A percentile compares a stretch with the other conserved stretches of the same genome.
phyloP scores from a whole-genome alignment of 495 filamentous ascomycete genomes.

The Tuber brumale region DNA sequence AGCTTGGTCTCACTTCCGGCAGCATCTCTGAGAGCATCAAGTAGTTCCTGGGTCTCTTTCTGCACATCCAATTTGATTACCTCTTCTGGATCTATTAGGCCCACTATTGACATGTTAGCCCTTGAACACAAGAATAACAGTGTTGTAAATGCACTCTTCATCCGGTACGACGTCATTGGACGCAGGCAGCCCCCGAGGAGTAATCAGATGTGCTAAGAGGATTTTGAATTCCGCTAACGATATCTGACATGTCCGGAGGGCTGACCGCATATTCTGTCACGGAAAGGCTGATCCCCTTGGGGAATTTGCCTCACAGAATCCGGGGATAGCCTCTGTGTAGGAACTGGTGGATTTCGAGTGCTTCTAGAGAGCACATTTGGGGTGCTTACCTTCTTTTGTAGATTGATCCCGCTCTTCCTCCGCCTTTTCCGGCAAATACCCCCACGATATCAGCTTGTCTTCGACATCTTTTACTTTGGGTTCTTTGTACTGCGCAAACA shows the following conservation, averaged over 20 bases:
- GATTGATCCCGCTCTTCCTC: not conserved
- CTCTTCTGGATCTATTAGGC: not conserved
- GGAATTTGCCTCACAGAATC: no score
- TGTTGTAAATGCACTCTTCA: no score
- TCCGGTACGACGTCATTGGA: no score
- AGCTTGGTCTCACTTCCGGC: not conserved
- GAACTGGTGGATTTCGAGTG: no score
- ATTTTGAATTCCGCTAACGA: no score
- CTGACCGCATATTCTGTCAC: no score
- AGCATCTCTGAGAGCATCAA: not conserved
- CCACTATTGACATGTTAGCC: not conserved
- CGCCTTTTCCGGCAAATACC: not conserved
- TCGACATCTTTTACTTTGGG: not conserved
- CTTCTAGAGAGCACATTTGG: no score
- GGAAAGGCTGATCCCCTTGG: no score
- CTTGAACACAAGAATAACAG: no score
- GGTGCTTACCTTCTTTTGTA: not conserved
- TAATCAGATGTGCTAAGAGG: no score
- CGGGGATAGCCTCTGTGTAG: no score
- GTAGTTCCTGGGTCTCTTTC: not conserved
- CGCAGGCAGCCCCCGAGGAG: accelerated
- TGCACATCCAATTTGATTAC: not conserved
- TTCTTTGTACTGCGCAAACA: not conserved
- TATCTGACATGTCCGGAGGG: no score
- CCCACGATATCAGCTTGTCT: not conserved